phyloP scores from a whole-genome alignment of 495 filamentous ascomycete genomes.

The Stereocaulon alpinum region DNA sequence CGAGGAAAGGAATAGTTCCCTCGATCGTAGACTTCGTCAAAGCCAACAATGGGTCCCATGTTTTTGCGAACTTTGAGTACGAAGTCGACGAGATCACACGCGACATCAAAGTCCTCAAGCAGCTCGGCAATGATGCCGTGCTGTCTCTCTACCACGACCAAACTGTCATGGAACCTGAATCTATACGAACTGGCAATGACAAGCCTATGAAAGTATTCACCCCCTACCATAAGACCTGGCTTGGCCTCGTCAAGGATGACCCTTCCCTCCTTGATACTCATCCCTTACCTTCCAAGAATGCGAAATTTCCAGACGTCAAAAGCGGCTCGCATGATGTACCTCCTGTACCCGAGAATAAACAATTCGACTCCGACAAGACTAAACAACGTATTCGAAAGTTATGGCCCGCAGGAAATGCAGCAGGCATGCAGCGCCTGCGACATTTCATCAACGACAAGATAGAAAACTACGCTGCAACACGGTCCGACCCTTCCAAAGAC shows the following conservation, averaged over 20 bases:
- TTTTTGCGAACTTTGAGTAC: slow-evolving; percentile 66
- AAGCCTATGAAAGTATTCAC: slow-evolving; percentile 37
- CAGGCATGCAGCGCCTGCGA: slow-evolving; percentile 30
- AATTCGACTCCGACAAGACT: slow-evolving; percentile 30
- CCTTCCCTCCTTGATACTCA: slow-evolving; percentile 28
- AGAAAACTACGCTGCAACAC: slow-evolving; percentile 28
- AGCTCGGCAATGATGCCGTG: slow-evolving; percentile 22
- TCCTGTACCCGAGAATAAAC: slow-evolving; percentile 27
- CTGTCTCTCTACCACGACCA: slow-evolving; percentile 31
- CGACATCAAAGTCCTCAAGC: slow-evolving; percentile 29
- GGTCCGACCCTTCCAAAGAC: slow-evolving; percentile 31
- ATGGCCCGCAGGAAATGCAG: slow-evolving; percentile 35
- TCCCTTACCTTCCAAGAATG: slow-evolving; percentile 26
- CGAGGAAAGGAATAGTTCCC: slow-evolving; percentile 28
- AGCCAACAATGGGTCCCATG: slow-evolving; percentile 35
- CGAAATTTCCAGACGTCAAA: slow-evolving; percentile 19
- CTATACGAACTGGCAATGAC: slow-evolving; percentile 25
- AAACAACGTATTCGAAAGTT: slow-evolving; percentile 29
- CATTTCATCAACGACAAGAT: slow-evolving; percentile 31
- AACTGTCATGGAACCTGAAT: slow-evolving; percentile 31
- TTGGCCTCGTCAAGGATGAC: slow-evolving; percentile 25
- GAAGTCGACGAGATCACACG: slow-evolving; percentile 64
- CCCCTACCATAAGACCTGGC: slow-evolving; percentile 33
- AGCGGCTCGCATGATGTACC: slow-evolving; percentile 25
- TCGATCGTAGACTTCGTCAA: slow-evolving; percentile 29